phyloP scores from a whole-genome alignment of 495 filamentous ascomycete species.

The Stereocaulon alpinum region DNA sequence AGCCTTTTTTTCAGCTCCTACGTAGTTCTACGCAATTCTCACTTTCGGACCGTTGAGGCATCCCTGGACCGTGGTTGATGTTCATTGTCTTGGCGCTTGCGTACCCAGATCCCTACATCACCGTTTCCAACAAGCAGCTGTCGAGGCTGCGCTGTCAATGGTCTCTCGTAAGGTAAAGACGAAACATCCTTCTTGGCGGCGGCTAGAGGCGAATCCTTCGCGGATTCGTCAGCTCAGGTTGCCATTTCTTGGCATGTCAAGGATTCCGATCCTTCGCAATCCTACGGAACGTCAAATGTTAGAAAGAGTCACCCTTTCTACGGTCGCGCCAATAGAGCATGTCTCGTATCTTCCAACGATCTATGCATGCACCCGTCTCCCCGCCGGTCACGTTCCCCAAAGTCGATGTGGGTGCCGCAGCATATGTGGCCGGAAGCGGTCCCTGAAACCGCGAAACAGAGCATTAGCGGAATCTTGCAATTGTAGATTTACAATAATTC shows the following conservation, averaged over 20 bases:
- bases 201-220: neutral
- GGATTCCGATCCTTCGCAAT: slow-evolving; percentile 9
- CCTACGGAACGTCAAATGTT: neutral
- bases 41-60: neutral
- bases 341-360: neutral
- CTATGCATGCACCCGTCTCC: neutral
- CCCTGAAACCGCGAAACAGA: neutral
- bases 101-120: neutral
- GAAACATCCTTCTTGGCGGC: neutral
- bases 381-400: neutral
- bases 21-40: too few relatives aligned
- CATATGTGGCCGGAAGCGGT: neutral
- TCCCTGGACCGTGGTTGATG: neutral
- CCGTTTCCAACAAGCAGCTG: neutral
- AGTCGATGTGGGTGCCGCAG: neutral
- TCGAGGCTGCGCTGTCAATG: neutral
- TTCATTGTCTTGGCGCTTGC: slow-evolving; percentile 7
- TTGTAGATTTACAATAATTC: neutral
- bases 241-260: neutral
- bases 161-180: neutral
- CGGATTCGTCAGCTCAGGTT: neutral
- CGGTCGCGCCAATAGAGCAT: neutral
- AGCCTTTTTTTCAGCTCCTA: too few relatives aligned
- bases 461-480: too few relatives aligned
- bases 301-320: neutral